phyloP scores from a whole-genome alignment of 306 rosid species.

The Comarum palustre region DNA sequence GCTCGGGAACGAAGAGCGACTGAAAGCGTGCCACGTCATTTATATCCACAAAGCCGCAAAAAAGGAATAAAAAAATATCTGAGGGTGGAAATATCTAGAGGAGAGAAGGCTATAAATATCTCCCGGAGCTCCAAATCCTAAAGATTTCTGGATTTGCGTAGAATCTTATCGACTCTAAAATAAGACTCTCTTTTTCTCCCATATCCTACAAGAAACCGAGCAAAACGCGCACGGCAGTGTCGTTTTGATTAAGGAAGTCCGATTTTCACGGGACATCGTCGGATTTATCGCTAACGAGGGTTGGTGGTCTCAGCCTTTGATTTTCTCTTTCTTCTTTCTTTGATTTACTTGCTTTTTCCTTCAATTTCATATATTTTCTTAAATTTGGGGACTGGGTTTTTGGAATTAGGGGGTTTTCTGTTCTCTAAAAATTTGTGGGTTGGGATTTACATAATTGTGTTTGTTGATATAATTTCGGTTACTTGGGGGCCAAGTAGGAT shows the following conservation, averaged over 20 bases:
- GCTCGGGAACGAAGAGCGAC: slow-evolving; percentile 33
- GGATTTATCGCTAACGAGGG: slow-evolving; percentile 32
- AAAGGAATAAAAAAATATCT: slow-evolving; percentile 7
- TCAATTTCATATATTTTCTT: not conserved
- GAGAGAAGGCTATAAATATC: slow-evolving; percentile 58
- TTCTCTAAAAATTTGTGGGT: not conserved
- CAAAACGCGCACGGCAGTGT: not conserved
- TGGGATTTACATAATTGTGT: not conserved
- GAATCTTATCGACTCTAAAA: not conserved
- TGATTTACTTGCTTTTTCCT: not conserved
- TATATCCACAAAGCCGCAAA: not conserved
- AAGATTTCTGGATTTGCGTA: slow-evolving; percentile 11
- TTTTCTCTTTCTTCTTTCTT: not conserved
- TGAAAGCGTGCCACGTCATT: slow-evolving; percentile 48
- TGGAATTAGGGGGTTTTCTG: not conserved
- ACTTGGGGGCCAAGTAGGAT: slow-evolving; percentile 18
- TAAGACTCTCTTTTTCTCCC: not conserved
- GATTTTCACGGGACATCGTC: not conserved
- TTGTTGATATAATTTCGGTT: not conserved
- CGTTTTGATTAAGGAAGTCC: not conserved
- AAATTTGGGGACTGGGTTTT: not conserved
- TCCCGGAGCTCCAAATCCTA: rapidly evolving
- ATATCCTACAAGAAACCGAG: not conserved
- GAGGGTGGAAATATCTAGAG: slow-evolving; percentile 54
- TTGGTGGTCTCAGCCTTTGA: slow-evolving; percentile 16